These are phyloP conservation scores for Rhizomucor pusillus DNA, from an alignment of 371 early-diverging fungal species.

Conservation along the genomic window DNA sequence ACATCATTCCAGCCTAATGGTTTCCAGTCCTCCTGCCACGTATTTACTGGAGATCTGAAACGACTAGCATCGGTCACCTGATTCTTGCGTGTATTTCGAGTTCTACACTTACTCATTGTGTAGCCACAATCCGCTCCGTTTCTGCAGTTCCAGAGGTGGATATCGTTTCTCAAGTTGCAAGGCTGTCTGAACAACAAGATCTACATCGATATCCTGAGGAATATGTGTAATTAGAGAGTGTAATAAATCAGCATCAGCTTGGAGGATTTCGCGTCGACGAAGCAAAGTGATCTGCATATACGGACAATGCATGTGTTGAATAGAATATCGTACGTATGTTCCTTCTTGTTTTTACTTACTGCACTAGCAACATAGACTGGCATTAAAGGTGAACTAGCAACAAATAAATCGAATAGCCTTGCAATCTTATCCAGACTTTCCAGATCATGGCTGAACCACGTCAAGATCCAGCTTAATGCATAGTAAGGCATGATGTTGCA, in stretches of 20 bases:
- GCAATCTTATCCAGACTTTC: slow-evolving; percentile 54
- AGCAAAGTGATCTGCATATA: slow-evolving; percentile 46
- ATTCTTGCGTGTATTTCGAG: neutral
- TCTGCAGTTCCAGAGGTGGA: slow-evolving; percentile 48
- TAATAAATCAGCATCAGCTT: slow-evolving; percentile 56
- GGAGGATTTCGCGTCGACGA: slow-evolving; percentile 48
- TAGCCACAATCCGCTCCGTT: slow-evolving; percentile 52
- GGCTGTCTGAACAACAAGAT: slow-evolving; percentile 45
- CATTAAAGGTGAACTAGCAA: slow-evolving; percentile 73
- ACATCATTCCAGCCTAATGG: slow-evolving; percentile 35
- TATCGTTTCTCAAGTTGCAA: slow-evolving; percentile 43
- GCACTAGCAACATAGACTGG: slow-evolving; percentile 74
- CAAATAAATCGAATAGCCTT: slow-evolving; percentile 76
- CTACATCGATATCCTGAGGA: slow-evolving; percentile 56
- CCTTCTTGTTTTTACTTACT: slow-evolving; percentile 28
- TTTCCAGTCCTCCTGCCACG: slow-evolving; percentile 34
- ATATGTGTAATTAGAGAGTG: slow-evolving; percentile 61
- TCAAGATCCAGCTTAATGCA: slow-evolving; percentile 82
- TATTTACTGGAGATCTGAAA: slow-evolving; percentile 38
- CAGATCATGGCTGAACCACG: slow-evolving; percentile 87
- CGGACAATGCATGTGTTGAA: neutral
- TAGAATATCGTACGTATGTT: too few relatives aligned
- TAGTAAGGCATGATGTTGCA: slow-evolving; percentile 72
- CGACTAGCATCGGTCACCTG: neutral
- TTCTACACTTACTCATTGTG: slow-evolving; percentile 43